Evolutionary conservation across 2,329 filamentous ascomycete genomes (phyloP), one percentile per base, ranked within the genome.

Genomic region (Colletotrichum salicis): DNA sequence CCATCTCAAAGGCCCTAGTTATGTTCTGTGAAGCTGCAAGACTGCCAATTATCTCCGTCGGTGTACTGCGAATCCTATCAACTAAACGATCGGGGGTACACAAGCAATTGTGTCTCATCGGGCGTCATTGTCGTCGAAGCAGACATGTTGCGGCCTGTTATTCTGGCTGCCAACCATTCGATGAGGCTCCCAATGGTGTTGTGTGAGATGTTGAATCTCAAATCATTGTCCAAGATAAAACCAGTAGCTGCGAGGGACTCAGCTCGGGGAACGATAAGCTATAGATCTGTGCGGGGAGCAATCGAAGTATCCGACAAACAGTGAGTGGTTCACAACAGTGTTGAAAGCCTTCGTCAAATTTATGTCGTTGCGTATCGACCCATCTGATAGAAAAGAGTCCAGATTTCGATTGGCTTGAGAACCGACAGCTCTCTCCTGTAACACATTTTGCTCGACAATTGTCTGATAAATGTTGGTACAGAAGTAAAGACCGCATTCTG

Each of bases 151-250:
- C 24, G 35, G 37, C 45, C 24, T 61, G 45, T 29, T n/a, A 51
- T 27, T 15, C 24, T n/a, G 12, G 27, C 37, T 13, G 31, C 48
- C 12, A 62, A 15, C 24, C 24, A 48, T 1, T 12, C 37, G 6
- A 31, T 62, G 8, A 52, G 8, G 29, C 35, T 51, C 0, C 27
- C 59, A 27, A 22, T 37, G 27, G 59, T n/a, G 29, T 48, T 51
- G 12, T 62, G 41, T 5, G 59, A 51, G 37, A 62, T 51, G n/a
- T 62, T 62, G 48, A 51, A 62, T 22, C 29, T 5, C 24, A 62
- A 52, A 13, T 31, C n/a, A 0, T 62, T 13, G 2, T 62, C 13
- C 2, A 29, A 15, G 15, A 10, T 11, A 11, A 51, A 22, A 11
- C 41, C 59, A 13, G 48, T 51, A 13, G 7, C 19, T 5, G n/a